These are phyloP conservation scores for Ceratocystiopsis sp. DNA, from an alignment of 2,329 filamentous ascomycete genomes.

Conservation along the genomic window DNA sequence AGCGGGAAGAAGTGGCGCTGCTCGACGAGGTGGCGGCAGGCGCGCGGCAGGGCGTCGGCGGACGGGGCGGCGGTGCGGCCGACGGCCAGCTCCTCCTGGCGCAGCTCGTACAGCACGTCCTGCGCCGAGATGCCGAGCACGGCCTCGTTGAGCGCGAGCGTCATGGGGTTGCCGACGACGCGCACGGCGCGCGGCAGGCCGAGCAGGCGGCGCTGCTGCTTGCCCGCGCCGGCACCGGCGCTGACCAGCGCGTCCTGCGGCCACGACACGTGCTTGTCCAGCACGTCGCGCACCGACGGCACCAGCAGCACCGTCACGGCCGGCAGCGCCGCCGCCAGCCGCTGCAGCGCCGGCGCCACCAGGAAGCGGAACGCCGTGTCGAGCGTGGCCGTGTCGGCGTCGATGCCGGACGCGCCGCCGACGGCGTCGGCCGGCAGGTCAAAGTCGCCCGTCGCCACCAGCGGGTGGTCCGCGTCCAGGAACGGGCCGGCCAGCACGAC, in stretches of 20 bases:
- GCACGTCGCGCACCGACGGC: constrained; percentile 67
- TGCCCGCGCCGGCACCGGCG: too few species aligned
- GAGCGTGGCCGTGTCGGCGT: constrained; percentile 67
- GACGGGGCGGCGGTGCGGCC: constrained; percentile 20
- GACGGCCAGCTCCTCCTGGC: constrained; percentile 52
- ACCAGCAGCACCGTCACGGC: constrained; percentile 64
- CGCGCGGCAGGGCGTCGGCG: constrained; percentile 46
- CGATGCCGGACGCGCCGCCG: constrained; percentile 28
- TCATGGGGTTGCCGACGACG: constrained; percentile 81
- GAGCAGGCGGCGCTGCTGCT: constrained; percentile 43
- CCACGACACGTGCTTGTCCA: constrained; percentile 75
- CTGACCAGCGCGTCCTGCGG: constrained; percentile 42
- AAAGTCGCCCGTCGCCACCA: constrained; percentile 67
- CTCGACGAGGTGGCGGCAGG: constrained; percentile 65
- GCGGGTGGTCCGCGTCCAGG: constrained; percentile 77
- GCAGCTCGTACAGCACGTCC: constrained; percentile 68
- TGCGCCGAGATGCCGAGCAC: constrained; percentile 68
- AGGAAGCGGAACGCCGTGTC: constrained; percentile 68
- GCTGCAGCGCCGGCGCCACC: constrained; percentile 56
- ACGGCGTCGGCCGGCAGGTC: constrained; percentile 45
- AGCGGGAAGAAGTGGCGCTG: constrained; percentile 84
- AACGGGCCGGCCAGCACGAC: constrained; percentile 77
- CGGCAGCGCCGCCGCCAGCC: constrained; percentile 53
- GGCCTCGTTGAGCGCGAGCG: constrained; percentile 72
- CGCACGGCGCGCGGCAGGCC: constrained; percentile 61